Conservation (phyloP, 176 grass and related monocot genomes). For the Phyllostachys edulis region DNA sequence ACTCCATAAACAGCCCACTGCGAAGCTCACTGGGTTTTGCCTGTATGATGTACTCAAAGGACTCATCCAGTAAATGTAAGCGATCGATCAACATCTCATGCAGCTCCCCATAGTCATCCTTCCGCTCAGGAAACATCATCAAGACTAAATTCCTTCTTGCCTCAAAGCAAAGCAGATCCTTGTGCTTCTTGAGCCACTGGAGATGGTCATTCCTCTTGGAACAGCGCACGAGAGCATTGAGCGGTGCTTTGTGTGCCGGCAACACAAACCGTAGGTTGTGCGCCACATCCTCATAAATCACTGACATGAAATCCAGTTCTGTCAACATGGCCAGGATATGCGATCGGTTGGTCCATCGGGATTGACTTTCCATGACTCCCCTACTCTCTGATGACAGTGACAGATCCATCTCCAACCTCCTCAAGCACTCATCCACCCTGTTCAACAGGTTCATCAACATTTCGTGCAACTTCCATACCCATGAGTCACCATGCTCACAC, state of each 20-base stretch:
- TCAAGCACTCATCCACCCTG: constrained; percentile 61
- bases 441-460: constrained; percentile 62
- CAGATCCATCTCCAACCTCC: constrained; percentile 61
- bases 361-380: constrained; percentile 43
- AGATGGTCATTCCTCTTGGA: constrained; percentile 70
- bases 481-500: constrained; percentile 50
- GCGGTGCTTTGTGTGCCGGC: constrained; percentile 38
- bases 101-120: constrained; percentile 80
- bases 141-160: constrained; percentile 82
- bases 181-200: constrained; percentile 81
- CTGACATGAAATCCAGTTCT: constrained; percentile 67
- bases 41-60: constrained; percentile 76
- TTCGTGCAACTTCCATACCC: constrained; percentile 57
- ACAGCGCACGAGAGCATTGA: constrained; percentile 67
- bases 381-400: constrained; percentile 44
- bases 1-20: constrained; percentile 93
- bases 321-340: constrained; percentile 65
- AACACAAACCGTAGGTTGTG: constrained; percentile 62
- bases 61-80: constrained; percentile 70
- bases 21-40: constrained; percentile 56
- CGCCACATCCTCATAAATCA: constrained; percentile 71
- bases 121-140: constrained; percentile 91
- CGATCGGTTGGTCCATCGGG: constrained; percentile 36
- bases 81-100: constrained; percentile 98
- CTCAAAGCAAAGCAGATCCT: constrained; percentile 75